Conservation (phyloP, 2,329 filamentous ascomycete genomes). For the Xylariaceae sp. region DNA sequence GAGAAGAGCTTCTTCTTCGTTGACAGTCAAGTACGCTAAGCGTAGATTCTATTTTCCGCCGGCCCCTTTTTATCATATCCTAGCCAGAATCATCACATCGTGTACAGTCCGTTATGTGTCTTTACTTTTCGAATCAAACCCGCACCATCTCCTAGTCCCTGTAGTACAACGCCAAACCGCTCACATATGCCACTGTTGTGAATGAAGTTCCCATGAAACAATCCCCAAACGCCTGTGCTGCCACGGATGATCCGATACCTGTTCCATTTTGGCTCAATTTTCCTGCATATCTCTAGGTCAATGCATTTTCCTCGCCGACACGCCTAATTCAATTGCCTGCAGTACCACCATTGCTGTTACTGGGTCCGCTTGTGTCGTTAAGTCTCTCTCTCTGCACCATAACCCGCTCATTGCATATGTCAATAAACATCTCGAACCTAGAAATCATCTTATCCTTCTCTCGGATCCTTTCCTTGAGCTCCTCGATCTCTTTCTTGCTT, state of each 20-base stretch:
- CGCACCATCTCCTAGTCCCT: conserved; percentile 18
- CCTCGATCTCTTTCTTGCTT: conserved; percentile 63
- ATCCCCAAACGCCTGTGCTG: conserved; percentile 40
- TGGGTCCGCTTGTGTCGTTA: conserved; percentile 40
- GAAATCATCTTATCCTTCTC: conserved; percentile 69
- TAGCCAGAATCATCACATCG: conserved; percentile 26
- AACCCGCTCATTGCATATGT: conserved; percentile 71
- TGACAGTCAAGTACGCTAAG: background rate
- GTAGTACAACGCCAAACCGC: conserved; percentile 36
- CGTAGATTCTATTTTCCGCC: conserved; percentile 21
- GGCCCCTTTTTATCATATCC: conserved; percentile 13
- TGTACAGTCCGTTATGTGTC: conserved; percentile 26
- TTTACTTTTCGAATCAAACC: conserved; percentile 21
- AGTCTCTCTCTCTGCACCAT: conserved; percentile 67
- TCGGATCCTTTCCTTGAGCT: conserved; percentile 63
- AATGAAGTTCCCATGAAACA: conserved; percentile 32
- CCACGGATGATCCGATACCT: conserved; percentile 22
- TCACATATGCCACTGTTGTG: conserved; percentile 26
- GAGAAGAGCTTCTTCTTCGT: background rate
- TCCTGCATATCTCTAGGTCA: conserved; percentile 20
- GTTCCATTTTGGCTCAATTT: conserved; percentile 19
- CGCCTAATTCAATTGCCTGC: conserved; percentile 26
- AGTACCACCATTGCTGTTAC: conserved; percentile 34
- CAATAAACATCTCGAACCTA: conserved; percentile 73
- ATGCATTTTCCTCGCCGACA: conserved; percentile 10